Conservation (phyloP, 1,139 yeast species). For the Kluyveromyces sp. region DNA sequence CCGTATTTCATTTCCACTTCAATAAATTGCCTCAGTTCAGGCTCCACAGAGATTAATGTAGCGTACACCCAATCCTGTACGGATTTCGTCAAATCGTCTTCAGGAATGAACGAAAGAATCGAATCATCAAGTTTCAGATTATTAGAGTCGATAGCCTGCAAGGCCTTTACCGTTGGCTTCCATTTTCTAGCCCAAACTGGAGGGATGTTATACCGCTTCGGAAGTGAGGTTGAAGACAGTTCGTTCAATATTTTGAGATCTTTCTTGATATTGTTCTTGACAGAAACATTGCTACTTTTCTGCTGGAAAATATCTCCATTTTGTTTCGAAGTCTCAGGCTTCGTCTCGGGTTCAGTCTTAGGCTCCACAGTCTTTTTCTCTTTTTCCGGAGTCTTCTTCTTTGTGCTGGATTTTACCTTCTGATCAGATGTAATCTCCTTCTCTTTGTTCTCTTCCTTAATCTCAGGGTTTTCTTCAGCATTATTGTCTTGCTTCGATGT, state of each 20-base stretch:
- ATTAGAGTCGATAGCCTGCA: constrained; percentile 27
- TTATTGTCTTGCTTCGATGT: too few relatives aligned
- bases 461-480: too few relatives aligned
- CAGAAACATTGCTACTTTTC: constrained; percentile 25
- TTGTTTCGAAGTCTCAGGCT: constrained; percentile 6
- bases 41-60: constrained; percentile 57
- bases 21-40: constrained; percentile 51
- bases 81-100: constrained; percentile 72
- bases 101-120: constrained; percentile 69
- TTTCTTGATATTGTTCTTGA: constrained; percentile 29
- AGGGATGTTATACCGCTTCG: constrained; percentile 55
- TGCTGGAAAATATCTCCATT: constrained; percentile 29
- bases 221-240: constrained; percentile 39
- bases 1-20: constrained; percentile 86
- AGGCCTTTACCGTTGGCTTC: constrained; percentile 41
- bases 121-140: constrained; percentile 36
- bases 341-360: too few relatives aligned
- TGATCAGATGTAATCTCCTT: too few relatives aligned
- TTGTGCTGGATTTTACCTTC: too few relatives aligned
- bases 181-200: constrained; percentile 84
- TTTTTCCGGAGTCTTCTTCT: background rate
- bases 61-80: constrained; percentile 89
- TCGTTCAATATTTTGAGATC: constrained; percentile 28
- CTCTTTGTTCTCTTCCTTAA: background rate
- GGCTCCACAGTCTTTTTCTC: background rate